A percentile compares a stretch with the other conserved stretches of the same genome.
These are phyloP conservation scores for Clavispora phyllophila DNA, from an alignment of 805 yeast species.

Conservation along the genomic window DNA sequence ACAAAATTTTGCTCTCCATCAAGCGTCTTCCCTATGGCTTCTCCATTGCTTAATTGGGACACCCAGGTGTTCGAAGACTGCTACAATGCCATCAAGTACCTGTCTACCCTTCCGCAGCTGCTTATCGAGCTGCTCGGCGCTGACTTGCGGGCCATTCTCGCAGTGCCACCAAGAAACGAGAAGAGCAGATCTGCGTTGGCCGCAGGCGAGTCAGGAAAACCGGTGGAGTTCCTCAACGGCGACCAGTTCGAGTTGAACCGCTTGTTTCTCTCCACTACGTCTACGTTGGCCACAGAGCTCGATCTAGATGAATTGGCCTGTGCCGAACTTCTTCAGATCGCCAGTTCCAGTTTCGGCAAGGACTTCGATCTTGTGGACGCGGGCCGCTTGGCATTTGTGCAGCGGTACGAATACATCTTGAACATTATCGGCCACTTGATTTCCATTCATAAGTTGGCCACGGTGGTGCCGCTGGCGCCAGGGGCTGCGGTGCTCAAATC, in stretches of 20 bases:
- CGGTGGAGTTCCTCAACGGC: conserved; percentile 48
- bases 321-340: conserved; percentile 60
- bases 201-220: conserved; percentile 10
- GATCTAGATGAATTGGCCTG: conserved; percentile 67
- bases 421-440: conserved; percentile 47
- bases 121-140: not conserved
- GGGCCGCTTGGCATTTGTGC: conserved; percentile 64
- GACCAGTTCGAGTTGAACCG: conserved; percentile 58
- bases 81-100: conserved; percentile 12
- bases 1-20: conserved; percentile 1
- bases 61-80: conserved; percentile 9
- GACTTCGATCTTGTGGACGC: conserved; percentile 51
- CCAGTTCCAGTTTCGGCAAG: conserved; percentile 36
- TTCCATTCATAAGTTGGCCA: conserved; percentile 17
- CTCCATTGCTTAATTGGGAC: conserved; percentile 9
- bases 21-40: not conserved
- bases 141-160: conserved; percentile 29
- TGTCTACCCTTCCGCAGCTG: conserved; percentile 3
- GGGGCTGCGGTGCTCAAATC: conserved; percentile 29
- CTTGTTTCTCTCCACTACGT: conserved; percentile 57
- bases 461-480: conserved; percentile 13
- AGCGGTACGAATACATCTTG: conserved; percentile 68
- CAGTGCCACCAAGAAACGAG: conserved; percentile 31
- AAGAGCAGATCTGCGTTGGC: conserved; percentile 11
- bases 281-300: conserved; percentile 48